A percentile compares a stretch with the other conserved stretches of the same genome.
Evolutionary conservation across 2,329 filamentous ascomycete species (phyloP).

Genomic region (Pyrenochaeta sp.): DNA sequence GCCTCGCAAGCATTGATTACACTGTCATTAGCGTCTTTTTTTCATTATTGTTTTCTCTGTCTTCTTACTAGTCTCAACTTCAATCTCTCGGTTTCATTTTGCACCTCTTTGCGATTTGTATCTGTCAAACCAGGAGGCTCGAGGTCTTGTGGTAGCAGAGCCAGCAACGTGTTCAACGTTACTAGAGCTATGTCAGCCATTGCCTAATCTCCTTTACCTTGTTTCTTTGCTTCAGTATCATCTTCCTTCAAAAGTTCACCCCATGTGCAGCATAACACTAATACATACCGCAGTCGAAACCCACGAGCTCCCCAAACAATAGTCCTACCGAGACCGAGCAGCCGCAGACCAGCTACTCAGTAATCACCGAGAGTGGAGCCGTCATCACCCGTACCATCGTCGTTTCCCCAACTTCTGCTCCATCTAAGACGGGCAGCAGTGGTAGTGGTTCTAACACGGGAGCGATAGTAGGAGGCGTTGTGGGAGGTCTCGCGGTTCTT

Average conservation of each 20-base stretch:
- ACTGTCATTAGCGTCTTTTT: constrained; percentile 7
- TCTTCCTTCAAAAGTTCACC: too few relatives aligned
- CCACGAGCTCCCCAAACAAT: constrained; percentile 26
- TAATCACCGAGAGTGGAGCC: constrained; percentile 54
- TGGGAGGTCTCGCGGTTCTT: constrained; percentile 51
- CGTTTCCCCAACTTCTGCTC: constrained; percentile 35
- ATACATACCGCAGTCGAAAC: constrained; percentile 11
- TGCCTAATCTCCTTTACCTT: too few relatives aligned
- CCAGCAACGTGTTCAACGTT: too few relatives aligned
- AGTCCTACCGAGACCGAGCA: constrained; percentile 11
- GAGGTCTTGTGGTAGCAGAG: too few relatives aligned
- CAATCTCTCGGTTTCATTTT: too few relatives aligned
- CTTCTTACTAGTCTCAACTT: too few relatives aligned
- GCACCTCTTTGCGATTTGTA: constrained; percentile 13
- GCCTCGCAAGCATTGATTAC: constrained; percentile 19
- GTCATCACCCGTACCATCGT: constrained; percentile 56
- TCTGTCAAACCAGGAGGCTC: too few relatives aligned
- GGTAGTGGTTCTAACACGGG: constrained; percentile 43
- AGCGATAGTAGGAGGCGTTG: constrained; percentile 56
- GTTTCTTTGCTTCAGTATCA: constrained; percentile 24
- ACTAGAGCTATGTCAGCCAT: too few relatives aligned
- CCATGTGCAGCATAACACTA: too few relatives aligned
- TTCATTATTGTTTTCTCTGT: constrained; percentile 4
- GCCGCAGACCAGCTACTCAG: constrained; percentile 37
- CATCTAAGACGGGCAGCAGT: constrained; percentile 14